Percentiles rank a stretch among this genome's conserved stretches.
Conservation (phyloP, 2,329 filamentous ascomycete genomes). For the Zymoseptoria tritici region DNA sequence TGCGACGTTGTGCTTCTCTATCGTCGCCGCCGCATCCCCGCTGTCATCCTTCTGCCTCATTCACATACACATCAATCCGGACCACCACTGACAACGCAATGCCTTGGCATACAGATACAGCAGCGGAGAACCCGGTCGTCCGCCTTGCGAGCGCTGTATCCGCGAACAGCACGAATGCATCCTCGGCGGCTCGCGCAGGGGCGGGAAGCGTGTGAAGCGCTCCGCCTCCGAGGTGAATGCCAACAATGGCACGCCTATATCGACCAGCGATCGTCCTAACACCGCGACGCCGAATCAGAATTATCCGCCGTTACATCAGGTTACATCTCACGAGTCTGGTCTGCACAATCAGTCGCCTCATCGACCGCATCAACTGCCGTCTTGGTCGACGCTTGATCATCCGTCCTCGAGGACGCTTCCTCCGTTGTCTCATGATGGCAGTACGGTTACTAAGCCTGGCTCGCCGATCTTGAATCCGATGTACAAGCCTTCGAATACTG, state of each 20-base stretch:
- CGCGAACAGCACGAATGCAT: constrained; percentile 29
- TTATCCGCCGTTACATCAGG: not conserved
- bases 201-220: constrained; percentile 26
- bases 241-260: constrained; percentile 1
- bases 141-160: constrained; percentile 29
- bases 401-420: constrained; percentile 23
- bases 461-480: constrained; percentile 6
- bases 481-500: not conserved
- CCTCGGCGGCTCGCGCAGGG: constrained; percentile 26
- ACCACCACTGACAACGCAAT: not conserved
- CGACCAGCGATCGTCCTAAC: not conserved
- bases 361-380: constrained; percentile 7
- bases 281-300: not conserved
- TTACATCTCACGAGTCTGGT: constrained; percentile 13
- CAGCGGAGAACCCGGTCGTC: constrained; percentile 25
- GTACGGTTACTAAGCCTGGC: not conserved
- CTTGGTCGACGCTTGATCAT: constrained; percentile 9
- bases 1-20: not conserved
- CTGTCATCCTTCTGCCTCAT: no score
- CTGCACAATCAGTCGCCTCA: constrained; percentile 4
- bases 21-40: no score
- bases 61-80: not conserved
- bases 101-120: constrained; percentile 19
- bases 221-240: constrained; percentile 12
- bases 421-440: constrained; percentile 19